Base-by-base conservation (phyloP, 1,139 yeast species). In the Groenewaldozyma auringiensis region DNA sequence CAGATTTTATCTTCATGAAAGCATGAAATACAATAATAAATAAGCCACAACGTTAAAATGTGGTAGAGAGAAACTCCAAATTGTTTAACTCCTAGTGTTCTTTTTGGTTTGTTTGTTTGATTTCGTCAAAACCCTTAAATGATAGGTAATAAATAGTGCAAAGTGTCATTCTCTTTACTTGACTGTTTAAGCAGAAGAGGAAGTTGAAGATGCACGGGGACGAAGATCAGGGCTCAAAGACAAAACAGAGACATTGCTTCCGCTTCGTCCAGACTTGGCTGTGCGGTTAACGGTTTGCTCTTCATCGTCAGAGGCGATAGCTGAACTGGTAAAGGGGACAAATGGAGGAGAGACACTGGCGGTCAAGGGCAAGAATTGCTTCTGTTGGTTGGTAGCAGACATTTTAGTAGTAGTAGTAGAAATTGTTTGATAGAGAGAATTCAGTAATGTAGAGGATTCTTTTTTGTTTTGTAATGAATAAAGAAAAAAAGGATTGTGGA, bases 151-250 rank as follows among this genome's bases (percentile, higher is more conserved):
- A n/a, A n/a, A n/a, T n/a, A n/a, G n/a, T n/a, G n/a, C n/a, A n/a
- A n/a, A n/a, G n/a, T n/a, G n/a, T n/a, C n/a, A n/a, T n/a, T n/a
- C n/a, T n/a, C n/a, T n/a, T n/a, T n/a, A n/a, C n/a, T n/a, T n/a
- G n/a, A n/a, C n/a, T n/a, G n/a, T n/a, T 13, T 32, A 32, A 13
- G 36, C 36, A 32, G 11, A 6, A 13, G 36, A 16, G 13, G 18
- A 13, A 16, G 36, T 6, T 4, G 38, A 35, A 18, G 44, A 45
- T 16, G 55, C 55, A 44, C 56, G 49, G 33, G 56, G 55, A 29
- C 55, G 43, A 41, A 53, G 47, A 20, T 52, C 55, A 3, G 57
- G 56, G 9, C 55, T 50, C 43, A 54, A 41, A 21, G 51, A 51
- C 4, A 47, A 43, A 4, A 53, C 52, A 9, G 53, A 47, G 43